These are phyloP conservation scores for Quaeritorhiza haematococci DNA, from an alignment of 371 early-diverging fungal genomes.

Conservation along the genomic window DNA sequence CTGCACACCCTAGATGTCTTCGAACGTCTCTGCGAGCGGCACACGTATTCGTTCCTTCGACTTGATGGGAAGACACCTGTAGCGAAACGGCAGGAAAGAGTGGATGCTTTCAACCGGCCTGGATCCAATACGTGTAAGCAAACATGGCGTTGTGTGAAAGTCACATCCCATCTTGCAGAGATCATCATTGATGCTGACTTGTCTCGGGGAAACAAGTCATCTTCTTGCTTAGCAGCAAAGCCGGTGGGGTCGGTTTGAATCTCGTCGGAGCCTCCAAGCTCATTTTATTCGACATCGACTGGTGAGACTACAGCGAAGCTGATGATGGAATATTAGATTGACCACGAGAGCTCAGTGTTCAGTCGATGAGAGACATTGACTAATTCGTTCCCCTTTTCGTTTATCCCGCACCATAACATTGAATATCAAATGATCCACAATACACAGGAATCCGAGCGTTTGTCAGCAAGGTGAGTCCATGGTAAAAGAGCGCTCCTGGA, in stretches of 20 bases:
- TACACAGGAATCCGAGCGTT: constrained; percentile 44
- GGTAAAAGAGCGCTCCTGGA: no score
- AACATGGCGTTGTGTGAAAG: constrained; percentile 24
- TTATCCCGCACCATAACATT: no score
- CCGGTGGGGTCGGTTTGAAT: constrained; percentile 61
- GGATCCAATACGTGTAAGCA: no score
- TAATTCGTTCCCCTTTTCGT: no score
- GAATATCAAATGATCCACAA: no score
- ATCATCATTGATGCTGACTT: not conserved
- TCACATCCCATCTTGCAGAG: not conserved
- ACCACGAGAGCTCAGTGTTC: no score
- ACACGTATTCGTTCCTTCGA: constrained; percentile 22
- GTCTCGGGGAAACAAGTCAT: constrained; percentile 8
- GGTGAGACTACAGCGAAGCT: constrained; percentile 30
- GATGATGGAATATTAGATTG: no score
- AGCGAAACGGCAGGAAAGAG: constrained; percentile 46
- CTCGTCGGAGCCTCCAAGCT: constrained; percentile 55
- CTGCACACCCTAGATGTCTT: constrained; percentile 4
- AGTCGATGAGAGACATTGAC: no score
- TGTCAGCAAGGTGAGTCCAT: constrained; percentile 15
- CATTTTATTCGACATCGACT: constrained; percentile 55
- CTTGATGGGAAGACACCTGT: constrained; percentile 62
- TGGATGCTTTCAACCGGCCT: constrained; percentile 39
- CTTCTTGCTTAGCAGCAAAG: constrained; percentile 58
- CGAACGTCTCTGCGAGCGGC: not conserved